These are phyloP conservation scores for Kwoniella bestiolae DNA, from an alignment of 768 basidiomycete genomes.

Conservation along the genomic window DNA sequence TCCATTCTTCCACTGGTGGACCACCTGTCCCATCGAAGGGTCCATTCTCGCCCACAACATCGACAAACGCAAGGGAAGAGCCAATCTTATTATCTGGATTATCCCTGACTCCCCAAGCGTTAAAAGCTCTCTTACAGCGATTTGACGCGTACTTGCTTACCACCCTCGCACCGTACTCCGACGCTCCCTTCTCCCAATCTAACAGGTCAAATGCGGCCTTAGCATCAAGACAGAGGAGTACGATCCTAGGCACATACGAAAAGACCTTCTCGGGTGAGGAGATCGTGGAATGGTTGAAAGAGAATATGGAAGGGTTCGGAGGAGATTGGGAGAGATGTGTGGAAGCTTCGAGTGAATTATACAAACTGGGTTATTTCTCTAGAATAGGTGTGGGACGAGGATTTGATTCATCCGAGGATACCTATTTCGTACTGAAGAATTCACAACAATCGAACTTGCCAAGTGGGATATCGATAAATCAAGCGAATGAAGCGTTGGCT, in stretches of 20 bases:
- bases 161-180: conserved; percentile 42
- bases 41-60: conserved; percentile 4
- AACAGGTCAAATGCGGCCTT: conserved; percentile 61
- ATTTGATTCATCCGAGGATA: conserved; percentile 47
- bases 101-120: conserved; percentile 66
- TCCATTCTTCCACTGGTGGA: conserved; percentile 48
- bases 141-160: conserved; percentile 47
- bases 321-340: conserved; percentile 79
- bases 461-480: not conserved
- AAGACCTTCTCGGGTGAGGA: conserved; percentile 89
- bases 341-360: conserved; percentile 69
- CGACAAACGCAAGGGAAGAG: conserved; percentile 7
- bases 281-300: conserved; percentile 80
- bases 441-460: conserved; percentile 9
- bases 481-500: conserved; percentile 13
- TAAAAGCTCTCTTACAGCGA: conserved; percentile 72
- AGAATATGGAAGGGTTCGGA: conserved; percentile 75
- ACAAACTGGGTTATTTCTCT: conserved; percentile 60
- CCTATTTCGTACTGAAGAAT: conserved; percentile 49
- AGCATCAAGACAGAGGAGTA: conserved; percentile 47
- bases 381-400: conserved; percentile 67
- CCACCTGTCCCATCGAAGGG: conserved; percentile 59
- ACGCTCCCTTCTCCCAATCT: conserved; percentile 23
- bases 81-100: conserved; percentile 78
- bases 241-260: conserved; percentile 57